These are phyloP conservation scores for Penicillium sp. DNA, from an alignment of 2,329 filamentous ascomycete species.

Conservation along the genomic window DNA sequence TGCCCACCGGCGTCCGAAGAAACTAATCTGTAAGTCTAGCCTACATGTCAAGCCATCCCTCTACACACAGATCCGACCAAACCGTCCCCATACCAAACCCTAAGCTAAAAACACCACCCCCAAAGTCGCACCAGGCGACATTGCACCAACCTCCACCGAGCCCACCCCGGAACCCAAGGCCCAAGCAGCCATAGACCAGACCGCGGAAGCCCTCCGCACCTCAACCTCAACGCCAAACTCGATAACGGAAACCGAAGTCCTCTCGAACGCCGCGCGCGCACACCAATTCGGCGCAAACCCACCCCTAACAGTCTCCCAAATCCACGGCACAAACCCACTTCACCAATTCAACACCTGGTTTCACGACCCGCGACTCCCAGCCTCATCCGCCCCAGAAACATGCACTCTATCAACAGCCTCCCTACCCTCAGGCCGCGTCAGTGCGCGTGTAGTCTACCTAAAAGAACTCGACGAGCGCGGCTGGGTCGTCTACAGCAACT, in stretches of 20 bases:
- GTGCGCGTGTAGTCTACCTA: slow-evolving; percentile 78
- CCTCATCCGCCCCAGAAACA: slow-evolving; percentile 71
- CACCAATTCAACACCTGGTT: slow-evolving; percentile 89
- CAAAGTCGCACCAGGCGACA: slow-evolving; percentile 39
- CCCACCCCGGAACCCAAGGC: slow-evolving; percentile 12
- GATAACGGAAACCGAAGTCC: slow-evolving; percentile 26
- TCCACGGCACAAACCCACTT: slow-evolving; percentile 51
- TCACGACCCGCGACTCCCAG: slow-evolving; percentile 54
- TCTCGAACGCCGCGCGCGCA: slow-evolving; percentile 34
- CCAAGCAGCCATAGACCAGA: background rate
- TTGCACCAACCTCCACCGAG: slow-evolving; percentile 20
- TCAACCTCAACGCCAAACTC: slow-evolving; percentile 32
- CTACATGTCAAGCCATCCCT: background rate
- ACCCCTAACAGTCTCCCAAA: slow-evolving; percentile 34
- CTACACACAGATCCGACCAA: background rate
- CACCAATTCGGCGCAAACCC: slow-evolving; percentile 39
- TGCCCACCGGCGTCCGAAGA: slow-evolving; percentile 29
- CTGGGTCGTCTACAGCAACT: slow-evolving; percentile 91
- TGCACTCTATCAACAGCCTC: slow-evolving; percentile 76
- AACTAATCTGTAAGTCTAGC: slow-evolving; percentile 32
- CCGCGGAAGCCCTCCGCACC: slow-evolving; percentile 22
- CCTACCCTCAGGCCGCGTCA: slow-evolving; percentile 75
- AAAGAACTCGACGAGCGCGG: slow-evolving; percentile 79
- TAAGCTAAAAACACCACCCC: slow-evolving; percentile 10
- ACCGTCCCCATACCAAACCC: slow-evolving; percentile 1